These are phyloP conservation scores for Endothia cerciana DNA, from an alignment of 2,329 filamentous ascomycete species.

Conservation along the genomic window DNA sequence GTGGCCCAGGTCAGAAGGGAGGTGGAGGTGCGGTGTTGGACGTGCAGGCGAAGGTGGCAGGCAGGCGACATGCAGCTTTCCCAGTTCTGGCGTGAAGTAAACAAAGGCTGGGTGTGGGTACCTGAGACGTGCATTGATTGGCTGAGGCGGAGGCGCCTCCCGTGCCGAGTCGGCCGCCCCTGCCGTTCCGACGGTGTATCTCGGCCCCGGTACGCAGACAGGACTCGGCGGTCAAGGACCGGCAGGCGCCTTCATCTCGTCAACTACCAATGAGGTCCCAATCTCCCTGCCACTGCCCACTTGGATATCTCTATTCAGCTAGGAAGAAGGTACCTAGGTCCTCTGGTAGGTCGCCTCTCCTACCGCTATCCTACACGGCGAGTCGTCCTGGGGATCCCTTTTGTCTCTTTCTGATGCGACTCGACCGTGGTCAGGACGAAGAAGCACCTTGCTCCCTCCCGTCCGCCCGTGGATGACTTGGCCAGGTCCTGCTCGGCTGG, in stretches of 20 bases:
- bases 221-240: background rate
- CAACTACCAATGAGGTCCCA: background rate
- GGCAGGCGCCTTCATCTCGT: background rate
- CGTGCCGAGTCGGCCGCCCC: background rate
- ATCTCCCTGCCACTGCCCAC: background rate
- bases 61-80: slow-evolving; percentile 7
- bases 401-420: background rate
- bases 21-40: slow-evolving; percentile 8
- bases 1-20: too few species aligned
- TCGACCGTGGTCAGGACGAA: background rate
- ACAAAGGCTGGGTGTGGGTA: slow-evolving; percentile 9
- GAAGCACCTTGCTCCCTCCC: background rate
- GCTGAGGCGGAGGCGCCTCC: background rate
- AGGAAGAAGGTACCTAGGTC: too few species aligned
- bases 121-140: slow-evolving; percentile 3
- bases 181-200: background rate
- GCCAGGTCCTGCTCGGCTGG: background rate
- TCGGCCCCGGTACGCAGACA: slow-evolving; percentile 2
- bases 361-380: background rate
- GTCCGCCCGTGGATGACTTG: background rate
- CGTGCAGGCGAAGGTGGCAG: background rate
- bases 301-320: background rate
- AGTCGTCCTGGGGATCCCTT: background rate
- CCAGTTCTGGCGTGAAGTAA: slow-evolving; percentile 18
- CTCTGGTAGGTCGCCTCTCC: background rate